Percentiles rank a stretch among this genome's conserved stretches.
Conservation (phyloP, 2,329 filamentous ascomycete species). For the Colletotrichum camelliae region DNA sequence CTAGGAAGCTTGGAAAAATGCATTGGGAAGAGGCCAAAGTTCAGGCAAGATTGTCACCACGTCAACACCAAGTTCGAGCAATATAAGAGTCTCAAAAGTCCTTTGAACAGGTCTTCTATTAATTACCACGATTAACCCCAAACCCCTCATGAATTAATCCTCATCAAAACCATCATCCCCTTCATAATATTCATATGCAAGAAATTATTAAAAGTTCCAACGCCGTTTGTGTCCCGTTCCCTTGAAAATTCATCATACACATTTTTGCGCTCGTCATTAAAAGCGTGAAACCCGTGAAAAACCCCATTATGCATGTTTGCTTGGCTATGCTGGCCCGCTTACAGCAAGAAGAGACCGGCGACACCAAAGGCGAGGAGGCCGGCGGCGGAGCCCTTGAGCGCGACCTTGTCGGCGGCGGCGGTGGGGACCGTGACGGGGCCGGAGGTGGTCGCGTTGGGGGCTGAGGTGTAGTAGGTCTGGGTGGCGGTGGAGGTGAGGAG, state of each 20-base stretch:
- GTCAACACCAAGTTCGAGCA: no score
- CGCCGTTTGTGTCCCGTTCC: neutral
- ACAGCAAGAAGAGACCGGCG: conserved; percentile 40
- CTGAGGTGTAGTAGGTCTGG: conserved; percentile 16
- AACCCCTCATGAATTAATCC: neutral
- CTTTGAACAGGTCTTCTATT: neutral
- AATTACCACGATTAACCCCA: neutral
- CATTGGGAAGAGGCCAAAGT: no score
- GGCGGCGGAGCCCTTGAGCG: conserved; percentile 35
- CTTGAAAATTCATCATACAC: neutral
- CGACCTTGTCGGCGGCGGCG: conserved; percentile 28
- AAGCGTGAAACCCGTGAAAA: neutral
- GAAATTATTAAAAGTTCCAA: neutral
- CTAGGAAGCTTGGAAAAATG: no score
- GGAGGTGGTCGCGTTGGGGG: conserved; percentile 31
- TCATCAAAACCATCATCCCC: neutral
- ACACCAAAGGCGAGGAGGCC: conserved; percentile 42
- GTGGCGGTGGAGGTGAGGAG: conserved; percentile 7
- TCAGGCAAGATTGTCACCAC: no score
- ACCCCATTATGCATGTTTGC: neutral
- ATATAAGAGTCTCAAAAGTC: neutral
- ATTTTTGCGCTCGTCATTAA: neutral
- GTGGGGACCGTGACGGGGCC: conserved; percentile 33
- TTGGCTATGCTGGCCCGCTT: neutral
- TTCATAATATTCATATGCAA: neutral